These are phyloP conservation scores for Colletotrichum somersetense DNA, from an alignment of 2,329 filamentous ascomycete species.

Conservation along the genomic window DNA sequence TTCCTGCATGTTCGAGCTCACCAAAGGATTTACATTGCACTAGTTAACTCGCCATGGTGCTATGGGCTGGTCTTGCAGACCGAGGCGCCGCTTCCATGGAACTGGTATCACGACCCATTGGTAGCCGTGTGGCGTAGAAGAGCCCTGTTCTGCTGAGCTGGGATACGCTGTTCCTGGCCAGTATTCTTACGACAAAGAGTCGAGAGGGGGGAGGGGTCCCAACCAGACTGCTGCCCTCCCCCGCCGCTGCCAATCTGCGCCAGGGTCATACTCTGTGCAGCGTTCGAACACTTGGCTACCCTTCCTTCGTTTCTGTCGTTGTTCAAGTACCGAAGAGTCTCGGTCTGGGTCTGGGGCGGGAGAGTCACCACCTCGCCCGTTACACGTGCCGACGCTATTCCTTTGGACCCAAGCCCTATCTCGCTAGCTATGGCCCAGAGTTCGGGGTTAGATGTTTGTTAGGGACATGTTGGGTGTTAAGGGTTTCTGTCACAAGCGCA, in stretches of 20 bases:
- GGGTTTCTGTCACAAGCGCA: not conserved
- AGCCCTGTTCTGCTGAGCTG: not conserved
- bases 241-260: not conserved
- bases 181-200: not conserved
- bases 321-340: not conserved
- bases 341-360: not conserved
- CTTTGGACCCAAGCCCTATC: not conserved
- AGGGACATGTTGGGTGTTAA: not conserved
- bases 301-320: not conserved
- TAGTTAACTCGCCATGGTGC: not conserved
- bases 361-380: not conserved
- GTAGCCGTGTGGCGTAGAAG: not conserved
- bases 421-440: not conserved
- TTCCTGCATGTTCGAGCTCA: not conserved
- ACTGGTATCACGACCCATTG: too few species aligned
- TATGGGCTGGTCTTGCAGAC: not conserved
- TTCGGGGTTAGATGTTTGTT: not conserved
- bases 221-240: not conserved
- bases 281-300: not conserved
- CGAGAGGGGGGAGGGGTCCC: not conserved
- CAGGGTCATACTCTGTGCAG: not conserved
- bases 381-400: not conserved
- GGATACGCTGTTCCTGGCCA: not conserved
- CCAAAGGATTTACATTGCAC: not conserved
- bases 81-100: not conserved